These are phyloP conservation scores for Phyllosticta citrichinensis DNA, from an alignment of 2,329 filamentous ascomycete species.

Conservation along the genomic window DNA sequence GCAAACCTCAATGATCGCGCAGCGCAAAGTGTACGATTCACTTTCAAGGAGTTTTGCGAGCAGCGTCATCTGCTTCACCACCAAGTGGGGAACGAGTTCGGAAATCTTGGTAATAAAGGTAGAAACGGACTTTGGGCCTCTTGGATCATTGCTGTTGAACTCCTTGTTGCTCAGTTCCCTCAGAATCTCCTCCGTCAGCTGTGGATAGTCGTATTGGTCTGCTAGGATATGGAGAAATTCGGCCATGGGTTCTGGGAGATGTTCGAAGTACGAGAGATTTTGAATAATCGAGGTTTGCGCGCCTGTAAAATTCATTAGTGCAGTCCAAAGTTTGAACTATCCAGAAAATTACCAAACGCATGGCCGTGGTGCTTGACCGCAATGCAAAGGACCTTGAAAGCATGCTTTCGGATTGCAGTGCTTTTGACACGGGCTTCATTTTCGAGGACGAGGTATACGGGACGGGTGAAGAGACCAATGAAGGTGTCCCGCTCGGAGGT, in stretches of 20 bases:
- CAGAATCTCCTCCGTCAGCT: constrained; percentile 86
- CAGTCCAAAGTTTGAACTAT: too few relatives aligned
- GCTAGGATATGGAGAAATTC: constrained; percentile 93
- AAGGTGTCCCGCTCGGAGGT: constrained; percentile 96
- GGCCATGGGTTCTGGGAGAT: constrained; percentile 97
- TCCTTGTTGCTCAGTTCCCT: constrained; percentile 95
- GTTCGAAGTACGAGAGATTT: constrained; percentile 95
- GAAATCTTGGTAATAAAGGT: constrained; percentile 88
- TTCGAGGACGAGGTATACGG: constrained; percentile 88
- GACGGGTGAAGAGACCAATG: constrained; percentile 79
- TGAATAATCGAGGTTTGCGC: constrained; percentile 98
- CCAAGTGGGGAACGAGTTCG: constrained; percentile 78
- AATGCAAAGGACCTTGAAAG: constrained; percentile 92
- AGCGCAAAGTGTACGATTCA: constrained; percentile 92
- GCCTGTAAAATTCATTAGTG: constrained; percentile 39
- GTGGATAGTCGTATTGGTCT: constrained; percentile 95
- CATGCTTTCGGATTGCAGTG: constrained; percentile 85
- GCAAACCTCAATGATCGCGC: constrained; percentile 90
- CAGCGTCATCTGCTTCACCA: constrained; percentile 96
- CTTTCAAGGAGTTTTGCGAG: constrained; percentile 91
- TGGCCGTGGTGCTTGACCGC: constrained; percentile 97
- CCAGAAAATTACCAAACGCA: constrained; percentile 63
- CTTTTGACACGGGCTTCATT: constrained; percentile 88
- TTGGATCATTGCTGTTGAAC: constrained; percentile 93
- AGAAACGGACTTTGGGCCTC: constrained; percentile 92